Evolutionary conservation across 805 yeast species (phyloP).

Genomic region (Wickerhamomyces chambardii): DNA sequence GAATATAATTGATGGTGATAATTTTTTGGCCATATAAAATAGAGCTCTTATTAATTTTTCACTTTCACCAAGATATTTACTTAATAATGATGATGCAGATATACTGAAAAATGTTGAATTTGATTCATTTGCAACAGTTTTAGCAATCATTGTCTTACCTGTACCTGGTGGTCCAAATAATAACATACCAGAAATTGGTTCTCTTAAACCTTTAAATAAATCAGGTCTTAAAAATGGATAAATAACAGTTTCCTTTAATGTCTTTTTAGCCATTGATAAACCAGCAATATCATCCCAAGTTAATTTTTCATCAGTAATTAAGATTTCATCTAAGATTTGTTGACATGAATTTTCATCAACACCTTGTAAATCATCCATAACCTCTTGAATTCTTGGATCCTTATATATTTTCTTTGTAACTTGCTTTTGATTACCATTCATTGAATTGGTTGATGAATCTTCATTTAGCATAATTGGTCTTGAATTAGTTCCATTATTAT

Average conservation of each 20-base stretch:
- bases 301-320: constrained; percentile 84
- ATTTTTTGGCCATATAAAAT: constrained; percentile 72
- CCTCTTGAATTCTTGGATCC: constrained; percentile 16
- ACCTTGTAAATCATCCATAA: constrained; percentile 37
- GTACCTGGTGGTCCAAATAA: constrained; percentile 99
- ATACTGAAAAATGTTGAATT: constrained; percentile 88
- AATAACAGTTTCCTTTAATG: constrained; percentile 90
- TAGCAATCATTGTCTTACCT: constrained; percentile 94
- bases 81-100: constrained; percentile 82
- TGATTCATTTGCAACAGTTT: constrained; percentile 95
- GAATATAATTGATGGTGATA: constrained; percentile 90
- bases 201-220: constrained; percentile 80
- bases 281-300: constrained; percentile 97
- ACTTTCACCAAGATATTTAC: constrained; percentile 84
- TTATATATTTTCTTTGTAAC: constrained; percentile 3
- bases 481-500: background rate
- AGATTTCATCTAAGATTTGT: constrained; percentile 82
- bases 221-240: constrained; percentile 95
- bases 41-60: constrained; percentile 89
- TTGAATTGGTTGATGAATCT: background rate
- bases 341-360: constrained; percentile 73
- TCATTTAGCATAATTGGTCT: background rate
- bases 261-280: constrained; percentile 75
- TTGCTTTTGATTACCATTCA: background rate
- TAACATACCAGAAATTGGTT: constrained; percentile 95